Conservation (phyloP, 2,329 filamentous ascomycete species). For the Diaporthe humulicola region DNA sequence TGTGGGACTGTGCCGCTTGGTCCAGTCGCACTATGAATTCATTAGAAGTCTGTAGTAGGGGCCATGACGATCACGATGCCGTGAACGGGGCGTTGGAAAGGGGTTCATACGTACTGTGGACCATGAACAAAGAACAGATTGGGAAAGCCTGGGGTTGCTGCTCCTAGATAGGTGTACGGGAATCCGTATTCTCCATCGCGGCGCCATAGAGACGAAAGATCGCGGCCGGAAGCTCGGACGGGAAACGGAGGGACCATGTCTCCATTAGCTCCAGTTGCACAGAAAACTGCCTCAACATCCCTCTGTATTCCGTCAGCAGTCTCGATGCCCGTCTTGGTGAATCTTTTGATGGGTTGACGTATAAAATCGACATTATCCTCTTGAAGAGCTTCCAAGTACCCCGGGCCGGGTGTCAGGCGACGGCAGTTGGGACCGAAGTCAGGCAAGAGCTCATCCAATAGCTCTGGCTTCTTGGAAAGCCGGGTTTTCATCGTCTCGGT, state of each 20-base stretch:
- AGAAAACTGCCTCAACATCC: slow-evolving; percentile 75
- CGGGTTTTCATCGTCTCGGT: slow-evolving; percentile 66
- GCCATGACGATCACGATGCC: not conserved
- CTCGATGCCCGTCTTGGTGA: slow-evolving; percentile 72
- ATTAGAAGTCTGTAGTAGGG: not conserved
- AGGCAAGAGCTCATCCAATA: slow-evolving; percentile 69
- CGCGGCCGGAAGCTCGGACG: slow-evolving; percentile 66
- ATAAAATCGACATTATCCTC: slow-evolving; percentile 75
- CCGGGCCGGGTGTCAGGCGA: slow-evolving; percentile 74
- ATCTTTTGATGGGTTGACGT: slow-evolving; percentile 66
- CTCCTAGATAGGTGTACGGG: slow-evolving; percentile 76
- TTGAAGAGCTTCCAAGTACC: slow-evolving; percentile 75
- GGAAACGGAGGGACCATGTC: slow-evolving; percentile 72
- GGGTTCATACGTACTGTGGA: slow-evolving; percentile 57
- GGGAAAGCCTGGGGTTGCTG: slow-evolving; percentile 74
- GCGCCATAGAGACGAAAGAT: slow-evolving; percentile 70
- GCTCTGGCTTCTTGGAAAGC: slow-evolving; percentile 65
- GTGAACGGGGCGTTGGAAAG: not conserved
- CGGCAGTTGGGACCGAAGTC: slow-evolving; percentile 75
- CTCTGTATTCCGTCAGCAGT: slow-evolving; percentile 68
- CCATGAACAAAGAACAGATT: slow-evolving; percentile 77
- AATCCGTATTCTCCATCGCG: slow-evolving; percentile 68
- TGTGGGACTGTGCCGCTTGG: slow-evolving; percentile 77
- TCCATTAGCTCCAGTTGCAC: slow-evolving; percentile 76
- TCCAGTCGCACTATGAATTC: slow-evolving; percentile 54